These are phyloP conservation scores for Phytopythium cucurbitacearum DNA, from an alignment of 352 stramenopile genomes.

Conservation along the genomic window DNA sequence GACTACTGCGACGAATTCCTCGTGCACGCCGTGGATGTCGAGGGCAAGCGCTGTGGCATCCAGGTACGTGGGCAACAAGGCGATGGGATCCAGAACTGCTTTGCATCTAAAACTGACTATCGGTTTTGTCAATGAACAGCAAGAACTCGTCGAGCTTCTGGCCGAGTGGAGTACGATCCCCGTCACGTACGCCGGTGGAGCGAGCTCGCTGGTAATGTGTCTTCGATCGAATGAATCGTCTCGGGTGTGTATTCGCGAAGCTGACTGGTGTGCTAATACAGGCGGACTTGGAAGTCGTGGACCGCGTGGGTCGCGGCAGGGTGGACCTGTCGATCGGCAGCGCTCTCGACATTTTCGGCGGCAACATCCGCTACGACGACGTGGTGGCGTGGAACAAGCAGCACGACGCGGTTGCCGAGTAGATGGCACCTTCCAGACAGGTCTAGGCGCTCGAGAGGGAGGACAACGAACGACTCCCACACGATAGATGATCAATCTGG, in stretches of 20 bases:
- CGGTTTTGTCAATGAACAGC: constrained; percentile 24
- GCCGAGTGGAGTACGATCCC: constrained; percentile 90
- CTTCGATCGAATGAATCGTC: background rate
- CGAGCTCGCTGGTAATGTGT: constrained; percentile 69
- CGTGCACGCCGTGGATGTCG: constrained; percentile 97
- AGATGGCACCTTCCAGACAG: too few relatives aligned
- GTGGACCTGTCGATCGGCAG: constrained; percentile 98
- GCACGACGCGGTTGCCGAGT: background rate
- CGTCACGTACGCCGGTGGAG: constrained; percentile 97
- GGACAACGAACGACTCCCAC: too few relatives aligned
- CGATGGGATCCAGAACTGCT: background rate
- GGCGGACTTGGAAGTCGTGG: constrained; percentile 94
- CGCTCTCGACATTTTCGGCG: constrained; percentile 97
- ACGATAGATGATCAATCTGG: too few relatives aligned
- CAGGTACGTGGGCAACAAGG: constrained; percentile 36
- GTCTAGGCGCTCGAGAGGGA: too few relatives aligned
- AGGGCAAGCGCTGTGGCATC: constrained; percentile 95
- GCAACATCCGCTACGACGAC: constrained; percentile 91
- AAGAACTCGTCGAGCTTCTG: constrained; percentile 94
- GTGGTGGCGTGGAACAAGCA: constrained; percentile 90
- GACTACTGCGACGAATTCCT: constrained; percentile 97
- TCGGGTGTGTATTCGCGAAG: background rate
- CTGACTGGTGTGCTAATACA: constrained; percentile 6
- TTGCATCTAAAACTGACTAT: background rate
- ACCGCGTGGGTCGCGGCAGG: constrained; percentile 89